Base-by-base conservation (phyloP, 495 filamentous ascomycete species). In the Penicillium mononematosum region DNA sequence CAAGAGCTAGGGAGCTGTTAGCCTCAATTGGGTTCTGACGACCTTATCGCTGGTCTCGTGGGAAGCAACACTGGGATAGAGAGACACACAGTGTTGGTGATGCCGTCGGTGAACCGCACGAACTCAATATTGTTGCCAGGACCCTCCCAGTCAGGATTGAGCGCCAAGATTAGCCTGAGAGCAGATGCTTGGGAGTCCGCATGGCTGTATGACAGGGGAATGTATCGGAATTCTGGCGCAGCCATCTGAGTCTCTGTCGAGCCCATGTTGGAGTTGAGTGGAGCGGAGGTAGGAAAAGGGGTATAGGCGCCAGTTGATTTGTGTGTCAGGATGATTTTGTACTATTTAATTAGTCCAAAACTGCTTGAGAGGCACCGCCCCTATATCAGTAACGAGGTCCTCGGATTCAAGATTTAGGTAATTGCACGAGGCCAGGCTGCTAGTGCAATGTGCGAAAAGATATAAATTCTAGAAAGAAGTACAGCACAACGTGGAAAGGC, bases 21-120 rank as follows among this genome's bases (percentile, higher is more conserved):
- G 67, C 50, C 49, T 44, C 14, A 16, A 5, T 5, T 45, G 6
- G 16, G n/a, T 46, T 32, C 29, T 38, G 12, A 10, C 19, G 22
- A 22, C 16, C 11, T 27, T 50, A 9, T 45, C 14, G 42, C 12
- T 32, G 31, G 10, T 27, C 34, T 17, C 2, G 16, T 46, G 22
- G 29, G 29, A 50, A 48, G 58, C 31, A 51, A 59, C 45, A 20
- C 49, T 36, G 19, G 45, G 36, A 4, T 42, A 45, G 43, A 46
- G 62, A 46, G 62, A 84, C 84, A 58, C 73, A 89, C 86, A 58
- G 93, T 97, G 73, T 98, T 98, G 45, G 94, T 98, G 71, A 98
- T 98, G 61, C 94, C 94, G 68, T 98, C 94, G 27, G 90, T 98
- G 77, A 98, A 98, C 45, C 86, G 84, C 47, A 91, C 81, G 63